Percentiles rank a stretch among this genome's conserved stretches.
These are phyloP conservation scores for Oxyria digyna DNA, from an alignment of 148 eudicot genomes.

Conservation along the genomic window DNA sequence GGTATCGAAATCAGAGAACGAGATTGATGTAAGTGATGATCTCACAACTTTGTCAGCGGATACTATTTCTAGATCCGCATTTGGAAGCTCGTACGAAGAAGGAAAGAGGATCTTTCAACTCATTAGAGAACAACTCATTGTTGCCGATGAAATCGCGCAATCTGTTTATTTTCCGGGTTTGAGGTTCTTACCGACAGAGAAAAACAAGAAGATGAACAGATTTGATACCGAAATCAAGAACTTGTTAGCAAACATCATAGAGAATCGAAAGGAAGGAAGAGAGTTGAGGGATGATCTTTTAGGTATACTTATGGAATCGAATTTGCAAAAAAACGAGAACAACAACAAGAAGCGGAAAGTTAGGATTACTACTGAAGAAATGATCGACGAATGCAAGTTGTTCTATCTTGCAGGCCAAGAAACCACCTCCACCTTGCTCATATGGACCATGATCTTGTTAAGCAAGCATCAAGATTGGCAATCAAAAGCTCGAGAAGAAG, in stretches of 20 bases:
- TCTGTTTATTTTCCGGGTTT: constrained; percentile 18
- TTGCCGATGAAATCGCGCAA: neutral
- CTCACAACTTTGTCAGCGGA: constrained; percentile 22
- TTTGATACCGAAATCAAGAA: constrained; percentile 15
- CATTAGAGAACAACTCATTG: constrained; percentile 17
- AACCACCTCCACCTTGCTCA: constrained; percentile 22
- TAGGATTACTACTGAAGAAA: constrained; percentile 18
- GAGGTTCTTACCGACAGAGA: constrained; percentile 27
- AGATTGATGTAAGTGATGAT: constrained; percentile 32
- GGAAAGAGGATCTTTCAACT: constrained; percentile 22
- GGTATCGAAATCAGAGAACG: constrained; percentile 14
- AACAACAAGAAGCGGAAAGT: constrained; percentile 8
- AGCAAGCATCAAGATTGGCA: constrained; percentile 31
- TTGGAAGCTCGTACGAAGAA: constrained; percentile 26
- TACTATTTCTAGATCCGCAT: constrained; percentile 30
- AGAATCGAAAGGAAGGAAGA: constrained; percentile 13
- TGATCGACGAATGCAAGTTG: constrained; percentile 28
- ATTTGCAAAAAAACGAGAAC: neutral
- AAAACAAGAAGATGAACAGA: constrained; percentile 17
- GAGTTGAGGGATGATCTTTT: constrained; percentile 15
- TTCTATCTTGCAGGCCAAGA: constrained; percentile 40
- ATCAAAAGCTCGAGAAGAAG: constrained; percentile 13
- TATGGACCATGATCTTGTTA: constrained; percentile 30
- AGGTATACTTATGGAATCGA: constrained; percentile 15
- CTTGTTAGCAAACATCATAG: constrained; percentile 11